Percentiles rank a stretch among this genome's conserved stretches.
Conservation (phyloP, 2,329 filamentous ascomycete genomes). For the Arthrobotrys conoides region DNA sequence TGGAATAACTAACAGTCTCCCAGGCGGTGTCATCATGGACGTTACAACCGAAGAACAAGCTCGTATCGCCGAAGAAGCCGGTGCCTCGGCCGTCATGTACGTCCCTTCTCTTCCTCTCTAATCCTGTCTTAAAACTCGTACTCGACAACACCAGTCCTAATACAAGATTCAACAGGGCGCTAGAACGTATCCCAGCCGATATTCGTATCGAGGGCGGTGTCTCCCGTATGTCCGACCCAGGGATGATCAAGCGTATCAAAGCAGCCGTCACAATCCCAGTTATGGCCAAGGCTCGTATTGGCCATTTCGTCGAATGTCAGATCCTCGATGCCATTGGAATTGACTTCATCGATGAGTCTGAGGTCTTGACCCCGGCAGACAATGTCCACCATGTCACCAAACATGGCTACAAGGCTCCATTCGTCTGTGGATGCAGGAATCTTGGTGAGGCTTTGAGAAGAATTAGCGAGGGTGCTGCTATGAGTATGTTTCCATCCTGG, state of each 20-base stretch:
- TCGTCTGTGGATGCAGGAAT: conserved; percentile 96
- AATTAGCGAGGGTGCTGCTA: conserved; percentile 93
- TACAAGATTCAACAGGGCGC: conserved; percentile 71
- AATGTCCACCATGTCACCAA: conserved; percentile 93
- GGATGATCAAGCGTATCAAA: conserved; percentile 96
- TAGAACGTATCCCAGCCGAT: conserved; percentile 96
- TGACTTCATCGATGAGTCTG: conserved; percentile 96
- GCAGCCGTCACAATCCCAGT: conserved; percentile 94
- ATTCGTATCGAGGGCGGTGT: conserved; percentile 94
- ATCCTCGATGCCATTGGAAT: conserved; percentile 95
- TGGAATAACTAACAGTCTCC: conserved; percentile 2
- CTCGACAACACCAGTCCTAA: conserved; percentile 1
- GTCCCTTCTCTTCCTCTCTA: not conserved
- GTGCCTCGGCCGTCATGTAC: conserved; percentile 92
- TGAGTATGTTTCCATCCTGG: conserved; percentile 72
- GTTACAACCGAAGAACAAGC: conserved; percentile 94
- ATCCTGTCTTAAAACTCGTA: not conserved
- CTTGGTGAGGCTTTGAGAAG: conserved; percentile 91
- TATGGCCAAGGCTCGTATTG: conserved; percentile 98
- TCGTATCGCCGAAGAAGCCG: conserved; percentile 96
- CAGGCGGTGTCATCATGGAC: conserved; percentile 94
- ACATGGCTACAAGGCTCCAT: conserved; percentile 83
- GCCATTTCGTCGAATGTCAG: conserved; percentile 97
- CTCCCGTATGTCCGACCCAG: conserved; percentile 94
- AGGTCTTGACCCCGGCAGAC: conserved; percentile 96